These are phyloP conservation scores for Trichoderma atroviride DNA, from an alignment of 2,329 filamentous ascomycete genomes.

Conservation along the genomic window DNA sequence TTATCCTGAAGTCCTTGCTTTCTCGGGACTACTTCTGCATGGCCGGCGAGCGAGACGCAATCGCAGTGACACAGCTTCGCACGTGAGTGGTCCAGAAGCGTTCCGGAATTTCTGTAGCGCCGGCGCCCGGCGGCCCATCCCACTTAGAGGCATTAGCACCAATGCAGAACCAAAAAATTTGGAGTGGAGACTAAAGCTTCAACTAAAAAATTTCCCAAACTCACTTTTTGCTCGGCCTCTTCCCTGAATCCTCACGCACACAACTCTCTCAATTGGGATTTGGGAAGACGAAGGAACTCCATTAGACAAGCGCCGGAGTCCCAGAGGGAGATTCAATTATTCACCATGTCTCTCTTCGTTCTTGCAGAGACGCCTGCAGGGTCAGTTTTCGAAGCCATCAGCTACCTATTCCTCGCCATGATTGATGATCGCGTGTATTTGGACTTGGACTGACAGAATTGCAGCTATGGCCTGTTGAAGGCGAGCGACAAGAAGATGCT, in stretches of 20 bases:
- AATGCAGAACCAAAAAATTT: slow-evolving; percentile 47
- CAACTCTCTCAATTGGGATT: slow-evolving; percentile 41
- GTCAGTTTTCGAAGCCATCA: slow-evolving; percentile 47
- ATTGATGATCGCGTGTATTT: slow-evolving; percentile 8
- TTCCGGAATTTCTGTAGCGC: slow-evolving; percentile 35
- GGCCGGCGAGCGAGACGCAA: slow-evolving; percentile 18
- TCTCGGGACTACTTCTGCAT: slow-evolving; percentile 22
- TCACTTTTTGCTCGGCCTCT: slow-evolving; percentile 37
- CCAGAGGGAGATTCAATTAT: slow-evolving; percentile 37
- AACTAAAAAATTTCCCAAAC: slow-evolving; percentile 48
- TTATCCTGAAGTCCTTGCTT: neutral
- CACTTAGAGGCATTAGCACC: slow-evolving; percentile 37
- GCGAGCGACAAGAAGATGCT: slow-evolving; percentile 98
- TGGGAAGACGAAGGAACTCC: slow-evolving; percentile 41
- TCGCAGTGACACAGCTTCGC: slow-evolving; percentile 25
- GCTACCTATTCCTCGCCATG: neutral
- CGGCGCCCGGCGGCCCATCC: slow-evolving; percentile 34
- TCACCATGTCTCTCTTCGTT: slow-evolving; percentile 84
- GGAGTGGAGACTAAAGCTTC: slow-evolving; percentile 43
- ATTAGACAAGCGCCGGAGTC: slow-evolving; percentile 39
- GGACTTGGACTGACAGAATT: slow-evolving; percentile 36
- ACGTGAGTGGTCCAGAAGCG: slow-evolving; percentile 31
- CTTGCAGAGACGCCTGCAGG: slow-evolving; percentile 89
- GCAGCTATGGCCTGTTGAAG: slow-evolving; percentile 96
- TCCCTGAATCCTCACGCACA: slow-evolving; percentile 41